Conservation (phyloP, 2,329 filamentous ascomycete species). For the Phoma sp. region DNA sequence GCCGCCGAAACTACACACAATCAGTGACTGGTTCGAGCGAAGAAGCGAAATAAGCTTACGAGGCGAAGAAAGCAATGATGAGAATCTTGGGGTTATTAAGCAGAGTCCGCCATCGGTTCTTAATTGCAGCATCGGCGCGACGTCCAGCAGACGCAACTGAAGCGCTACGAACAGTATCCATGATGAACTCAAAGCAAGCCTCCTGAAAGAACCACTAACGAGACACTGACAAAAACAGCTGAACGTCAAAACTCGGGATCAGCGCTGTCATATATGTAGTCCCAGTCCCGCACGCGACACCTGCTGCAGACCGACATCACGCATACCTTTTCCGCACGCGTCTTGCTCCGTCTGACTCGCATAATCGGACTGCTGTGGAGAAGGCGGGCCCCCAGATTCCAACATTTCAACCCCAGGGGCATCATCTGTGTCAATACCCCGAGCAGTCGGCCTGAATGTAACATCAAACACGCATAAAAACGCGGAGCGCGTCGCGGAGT, state of each 20-base stretch:
- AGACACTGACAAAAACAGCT: constrained; percentile 1
- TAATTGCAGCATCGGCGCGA: constrained; percentile 33
- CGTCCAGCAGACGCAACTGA: constrained; percentile 33
- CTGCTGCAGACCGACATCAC: not conserved
- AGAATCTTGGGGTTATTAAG: constrained; percentile 38
- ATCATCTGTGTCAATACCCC: constrained; percentile 11
- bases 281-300: not conserved
- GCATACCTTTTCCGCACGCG: not conserved
- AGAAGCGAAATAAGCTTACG: constrained; percentile 22
- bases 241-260: constrained; percentile 5
- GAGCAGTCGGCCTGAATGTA: constrained; percentile 8
- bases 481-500: constrained; percentile 5
- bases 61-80: constrained; percentile 39
- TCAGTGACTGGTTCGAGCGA: not conserved
- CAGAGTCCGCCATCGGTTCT: constrained; percentile 37
- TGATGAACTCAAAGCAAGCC: constrained; percentile 13
- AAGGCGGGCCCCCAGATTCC: constrained; percentile 16
- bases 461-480: constrained; percentile 7
- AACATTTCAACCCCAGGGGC: constrained; percentile 9
- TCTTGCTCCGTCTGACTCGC: constrained; percentile 10
- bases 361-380: constrained; percentile 6
- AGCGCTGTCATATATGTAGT: constrained; percentile 11
- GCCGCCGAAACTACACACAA: constrained; percentile 52
- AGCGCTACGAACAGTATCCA: constrained; percentile 32
- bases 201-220: not conserved